Percentiles rank a stretch among this genome's conserved stretches.
phyloP scores from a whole-genome alignment of 495 filamentous ascomycete species.

The Podospora bellae-mahoneyi region DNA sequence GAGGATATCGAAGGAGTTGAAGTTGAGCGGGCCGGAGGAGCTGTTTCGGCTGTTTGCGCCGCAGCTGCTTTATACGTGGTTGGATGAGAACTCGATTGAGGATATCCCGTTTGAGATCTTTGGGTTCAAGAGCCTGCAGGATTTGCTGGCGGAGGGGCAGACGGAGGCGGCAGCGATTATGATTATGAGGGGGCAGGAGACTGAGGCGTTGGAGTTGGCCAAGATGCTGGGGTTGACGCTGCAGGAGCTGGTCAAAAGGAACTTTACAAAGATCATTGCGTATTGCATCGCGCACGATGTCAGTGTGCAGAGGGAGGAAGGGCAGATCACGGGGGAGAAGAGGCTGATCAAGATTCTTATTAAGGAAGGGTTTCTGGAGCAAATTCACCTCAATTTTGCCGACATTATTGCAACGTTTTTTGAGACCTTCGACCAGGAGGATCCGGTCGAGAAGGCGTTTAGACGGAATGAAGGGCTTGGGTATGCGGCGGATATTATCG shows the following conservation, averaged over 20 bases:
- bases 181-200: constrained; percentile 73
- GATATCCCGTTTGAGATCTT: constrained; percentile 80
- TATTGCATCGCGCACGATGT: constrained; percentile 83
- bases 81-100: constrained; percentile 58
- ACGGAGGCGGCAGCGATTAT: constrained; percentile 80
- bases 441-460: constrained; percentile 66
- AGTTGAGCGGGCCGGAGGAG: constrained; percentile 58
- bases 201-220: constrained; percentile 58
- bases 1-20: constrained; percentile 61
- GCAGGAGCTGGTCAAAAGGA: constrained; percentile 57
- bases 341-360: constrained; percentile 68
- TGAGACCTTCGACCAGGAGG: constrained; percentile 67
- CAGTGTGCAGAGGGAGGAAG: constrained; percentile 53
- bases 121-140: constrained; percentile 64
- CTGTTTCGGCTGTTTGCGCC: constrained; percentile 86
- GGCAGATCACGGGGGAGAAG: constrained; percentile 61
- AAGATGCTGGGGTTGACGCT: constrained; percentile 51
- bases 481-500: constrained; percentile 59
- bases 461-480: constrained; percentile 57
- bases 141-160: constrained; percentile 68
- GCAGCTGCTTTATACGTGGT: constrained; percentile 93
- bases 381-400: constrained; percentile 66
- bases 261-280: constrained; percentile 76
- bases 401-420: constrained; percentile 73
- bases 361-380: constrained; percentile 55